These are phyloP conservation scores for Penicillium sp. DNA, from an alignment of 2,329 filamentous ascomycete genomes.

Conservation along the genomic window DNA sequence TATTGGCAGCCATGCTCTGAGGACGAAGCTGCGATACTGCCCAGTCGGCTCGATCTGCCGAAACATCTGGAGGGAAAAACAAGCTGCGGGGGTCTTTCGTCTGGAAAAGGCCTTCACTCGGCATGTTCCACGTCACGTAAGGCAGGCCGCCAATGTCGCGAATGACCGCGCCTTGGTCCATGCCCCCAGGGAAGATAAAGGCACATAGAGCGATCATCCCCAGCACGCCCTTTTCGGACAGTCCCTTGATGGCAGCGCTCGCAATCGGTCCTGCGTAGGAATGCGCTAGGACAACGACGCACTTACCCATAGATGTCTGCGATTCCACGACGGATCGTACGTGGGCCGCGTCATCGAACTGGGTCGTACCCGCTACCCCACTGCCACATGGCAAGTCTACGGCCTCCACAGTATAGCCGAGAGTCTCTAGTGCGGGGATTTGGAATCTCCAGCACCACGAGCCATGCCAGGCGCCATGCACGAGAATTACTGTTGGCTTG, in stretches of 20 bases:
- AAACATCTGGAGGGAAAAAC: not conserved
- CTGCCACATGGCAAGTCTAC: not conserved
- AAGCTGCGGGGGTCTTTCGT: not conserved
- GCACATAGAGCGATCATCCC: not conserved
- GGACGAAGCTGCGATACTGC: not conserved
- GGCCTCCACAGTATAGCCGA: not conserved
- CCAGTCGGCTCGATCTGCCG: not conserved
- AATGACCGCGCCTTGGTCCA: not conserved
- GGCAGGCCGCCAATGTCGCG: not conserved
- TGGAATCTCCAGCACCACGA: slow-evolving; percentile 5
- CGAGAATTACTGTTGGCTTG: slow-evolving; percentile 1
- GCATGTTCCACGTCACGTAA: not conserved
- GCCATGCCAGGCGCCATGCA: slow-evolving; percentile 2
- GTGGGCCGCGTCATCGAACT: not conserved
- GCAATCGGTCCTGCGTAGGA: not conserved
- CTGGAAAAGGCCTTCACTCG: not conserved
- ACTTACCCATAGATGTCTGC: not conserved
- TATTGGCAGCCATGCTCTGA: not conserved
- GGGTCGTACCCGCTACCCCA: not conserved
- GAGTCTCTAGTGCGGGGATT: not conserved
- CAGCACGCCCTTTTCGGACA: not conserved
- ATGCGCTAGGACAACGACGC: not conserved
- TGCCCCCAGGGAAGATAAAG: not conserved
- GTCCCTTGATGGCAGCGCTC: not conserved
- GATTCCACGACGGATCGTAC: not conserved